Percentiles rank a stretch among this genome's conserved stretches.
Evolutionary conservation across 2,329 filamentous ascomycete genomes (phyloP).

Genomic region (Ophiognomonia clavigignenti-juglandacearum): DNA sequence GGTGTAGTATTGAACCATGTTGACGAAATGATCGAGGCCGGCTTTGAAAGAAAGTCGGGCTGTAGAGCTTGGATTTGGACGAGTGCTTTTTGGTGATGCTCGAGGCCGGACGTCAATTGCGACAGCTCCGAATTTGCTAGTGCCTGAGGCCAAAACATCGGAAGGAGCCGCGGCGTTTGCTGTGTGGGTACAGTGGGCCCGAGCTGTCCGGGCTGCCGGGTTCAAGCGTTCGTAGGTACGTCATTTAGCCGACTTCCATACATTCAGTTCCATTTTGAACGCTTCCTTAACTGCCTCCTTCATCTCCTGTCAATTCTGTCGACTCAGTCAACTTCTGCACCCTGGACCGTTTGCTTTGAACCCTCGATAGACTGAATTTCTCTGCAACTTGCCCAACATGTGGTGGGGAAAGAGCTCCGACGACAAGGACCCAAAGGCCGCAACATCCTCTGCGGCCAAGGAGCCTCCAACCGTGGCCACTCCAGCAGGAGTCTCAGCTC

Average conservation of each 20-base stretch:
- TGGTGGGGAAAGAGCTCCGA: conserved; percentile 35
- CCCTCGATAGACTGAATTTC: neutral
- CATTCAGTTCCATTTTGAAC: too few relatives aligned
- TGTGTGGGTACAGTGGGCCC: neutral
- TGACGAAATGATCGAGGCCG: conserved; percentile 27
- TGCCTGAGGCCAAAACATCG: conserved; percentile 15
- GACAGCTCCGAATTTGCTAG: conserved; percentile 16
- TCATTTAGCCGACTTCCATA: too few relatives aligned
- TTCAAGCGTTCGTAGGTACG: neutral
- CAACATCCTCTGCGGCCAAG: conserved; percentile 11
- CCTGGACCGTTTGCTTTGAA: too few relatives aligned
- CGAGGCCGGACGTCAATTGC: conserved; percentile 11
- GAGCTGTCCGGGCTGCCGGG: conserved; percentile 1
- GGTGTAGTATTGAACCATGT: conserved; percentile 47
- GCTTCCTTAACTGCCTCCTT: too few relatives aligned
- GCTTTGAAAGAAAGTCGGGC: conserved; percentile 22
- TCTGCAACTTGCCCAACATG: conserved; percentile 22
- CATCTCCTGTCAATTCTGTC: too few relatives aligned
- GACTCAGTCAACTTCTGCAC: too few relatives aligned
- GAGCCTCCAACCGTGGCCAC: conserved; percentile 19
- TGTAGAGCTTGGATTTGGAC: conserved; percentile 23
- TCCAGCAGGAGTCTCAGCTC: conserved; percentile 9
- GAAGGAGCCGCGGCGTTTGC: conserved; percentile 3
- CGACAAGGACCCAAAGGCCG: conserved; percentile 21
- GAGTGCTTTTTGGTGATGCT: conserved; percentile 22